Evolutionary conservation across 257 asterid species (phyloP).

Genomic region (Solanum habrochaites): DNA sequence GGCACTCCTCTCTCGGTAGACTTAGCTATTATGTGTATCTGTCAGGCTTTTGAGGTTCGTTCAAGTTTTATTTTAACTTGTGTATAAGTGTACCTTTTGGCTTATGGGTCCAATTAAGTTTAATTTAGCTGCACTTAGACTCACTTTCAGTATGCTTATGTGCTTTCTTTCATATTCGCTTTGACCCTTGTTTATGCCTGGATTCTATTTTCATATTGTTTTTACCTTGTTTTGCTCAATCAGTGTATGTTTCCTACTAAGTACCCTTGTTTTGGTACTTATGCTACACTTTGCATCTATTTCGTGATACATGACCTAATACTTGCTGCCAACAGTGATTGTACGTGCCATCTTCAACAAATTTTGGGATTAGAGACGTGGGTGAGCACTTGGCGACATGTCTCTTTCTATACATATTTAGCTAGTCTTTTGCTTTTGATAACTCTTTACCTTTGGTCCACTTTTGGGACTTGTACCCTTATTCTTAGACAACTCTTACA

Average conservation of each 20-base stretch:
- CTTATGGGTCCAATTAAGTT: neutral
- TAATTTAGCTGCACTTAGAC: neutral
- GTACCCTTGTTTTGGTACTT: neutral
- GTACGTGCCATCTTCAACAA: neutral
- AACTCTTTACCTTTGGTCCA: neutral
- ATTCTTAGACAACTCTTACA: no score
- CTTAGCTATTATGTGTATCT: neutral
- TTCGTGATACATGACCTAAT: neutral
- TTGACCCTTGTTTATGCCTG: no score
- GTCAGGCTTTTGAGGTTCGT: neutral
- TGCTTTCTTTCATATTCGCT: neutral
- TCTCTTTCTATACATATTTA: no score
- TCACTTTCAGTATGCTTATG: neutral
- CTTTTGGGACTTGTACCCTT: no score
- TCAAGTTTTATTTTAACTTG: neutral
- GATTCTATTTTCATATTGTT: neutral
- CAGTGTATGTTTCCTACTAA: no score
- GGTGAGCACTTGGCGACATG: neutral
- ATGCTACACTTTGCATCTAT: neutral
- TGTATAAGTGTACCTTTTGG: neutral
- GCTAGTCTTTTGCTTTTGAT: neutral
- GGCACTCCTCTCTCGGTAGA: neutral
- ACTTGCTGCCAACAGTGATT: neutral
- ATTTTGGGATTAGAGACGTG: neutral
- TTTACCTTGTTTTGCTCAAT: neutral